Base-by-base conservation (phyloP, 148 eudicot genomes). In the Diospyros lotus region DNA sequence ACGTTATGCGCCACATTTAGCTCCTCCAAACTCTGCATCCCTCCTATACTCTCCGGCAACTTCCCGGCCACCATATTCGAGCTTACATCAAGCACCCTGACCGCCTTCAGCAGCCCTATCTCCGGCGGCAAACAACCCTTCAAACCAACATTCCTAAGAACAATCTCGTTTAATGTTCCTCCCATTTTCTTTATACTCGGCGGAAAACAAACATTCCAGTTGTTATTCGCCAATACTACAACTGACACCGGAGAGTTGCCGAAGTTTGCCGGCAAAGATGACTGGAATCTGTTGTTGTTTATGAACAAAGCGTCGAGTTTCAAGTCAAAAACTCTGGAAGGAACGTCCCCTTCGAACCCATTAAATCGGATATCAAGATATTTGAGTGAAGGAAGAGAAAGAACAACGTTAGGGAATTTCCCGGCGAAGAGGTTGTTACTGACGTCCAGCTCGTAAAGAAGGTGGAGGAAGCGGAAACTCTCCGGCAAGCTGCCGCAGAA, bases 391-490 rank as follows among this genome's bases (percentile, higher is more conserved):
- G 84, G 79, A 0, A 93, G 65, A 3, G 9, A 51, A 0, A 91
- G 83, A 1, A 91, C 74, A 0, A 87, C 89, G 0, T 69, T 1
- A 1, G 98, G 98, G 38, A 93, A 91, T 1, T 38, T 48, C 0
- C 96, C 98, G n/a, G 84, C 74, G 53, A 93, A 83, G 1, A 68
- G 74, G 63, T 93, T 93, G 81, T 93, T 93, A 45, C 98, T 93
- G 0, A 93, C 39, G 41, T 93, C 98, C 3, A 93, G 85, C 82
- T 93, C 98, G 51, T 73, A 52, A 0, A 93, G 80, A 2, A 85
- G 73, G 0, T 66, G 58, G 9, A 93, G 86, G 9, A 85, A 60
- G 4, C 56, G 1, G 3, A 93, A 89, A 0, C 73, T 66, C 0
- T 54, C 13, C 4, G 98, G 96, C 6, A 93, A 7, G 1, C 82